Evolutionary conservation across 1,284 basidiomycete genomes (phyloP), one percentile per base, ranked within the genome.

Genomic region (Trametes sp.): DNA sequence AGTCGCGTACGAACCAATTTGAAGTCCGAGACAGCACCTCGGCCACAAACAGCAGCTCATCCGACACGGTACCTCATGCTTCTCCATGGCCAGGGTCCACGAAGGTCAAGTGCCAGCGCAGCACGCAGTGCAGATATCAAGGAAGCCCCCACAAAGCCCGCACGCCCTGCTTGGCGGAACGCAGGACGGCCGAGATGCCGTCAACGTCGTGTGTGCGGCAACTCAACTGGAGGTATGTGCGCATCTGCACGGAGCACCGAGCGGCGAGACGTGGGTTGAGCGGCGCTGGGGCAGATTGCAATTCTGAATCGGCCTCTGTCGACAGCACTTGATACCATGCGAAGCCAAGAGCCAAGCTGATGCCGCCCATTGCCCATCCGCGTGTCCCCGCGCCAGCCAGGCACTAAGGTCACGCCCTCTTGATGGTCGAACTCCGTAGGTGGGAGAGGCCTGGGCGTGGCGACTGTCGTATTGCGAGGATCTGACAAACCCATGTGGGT

Each of bases 51-150:
- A 48, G 16, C 26, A 48, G 26, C 46, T 16, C 26, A 3, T 10
- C 42, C 24, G 3, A 23, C 26, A n/a, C 16, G 14, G 13, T 31
- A 2, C 7, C 3, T 9, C 33, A 41, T 6, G 24, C 48, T 31
- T n/a, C 28, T n/a, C n/a, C n/a, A n/a, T n/a, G n/a, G n/a, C 16
- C 19, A 14, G 11, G n/a, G 19, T 31, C 8, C 14, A 21, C 48
- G 21, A 26, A 53, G 51, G 51, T 53, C 51, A 53, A 53, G 51
- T 53, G 51, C 28, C 48, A 9, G 36, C 50, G 23, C 35, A 26
- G 24, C 23, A 26, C 5, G 36, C 19, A 9, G 36, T 41, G 5
- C 14, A 26, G 36, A 53, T 53, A 53, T n/a, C 51, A 36, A 38
- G 26, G 51, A 53, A 53, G 51, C 35, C 51, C 51, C 33, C 36